Evolutionary conservation across 164 flowering plant species (phyloP), one percentile per base, ranked within the genome.

Genomic region (Chloranthus sessilifolius): DNA sequence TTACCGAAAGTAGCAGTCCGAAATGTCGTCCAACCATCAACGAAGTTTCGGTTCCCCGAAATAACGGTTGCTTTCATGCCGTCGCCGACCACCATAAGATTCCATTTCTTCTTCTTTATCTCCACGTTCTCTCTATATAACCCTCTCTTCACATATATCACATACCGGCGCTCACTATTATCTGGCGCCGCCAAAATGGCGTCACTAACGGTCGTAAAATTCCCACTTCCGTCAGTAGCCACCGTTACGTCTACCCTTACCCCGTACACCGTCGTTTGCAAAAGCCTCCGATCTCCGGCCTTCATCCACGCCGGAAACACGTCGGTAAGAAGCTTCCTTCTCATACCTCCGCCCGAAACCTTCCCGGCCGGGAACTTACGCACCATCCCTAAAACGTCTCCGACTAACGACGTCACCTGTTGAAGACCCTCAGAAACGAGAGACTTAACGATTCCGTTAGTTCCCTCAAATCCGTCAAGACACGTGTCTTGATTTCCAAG

Each of bases 401-500:
- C 48, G 50, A 87, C 74, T 33, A 69, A 43, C 0, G 87, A 66
- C 1, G 81, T 63, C 28, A 52, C 19, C 24, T 15, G 29, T 10
- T 50, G 43, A 2, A 91, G 69, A 52, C 80, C 69, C 3, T 71
- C 74, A 0, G 71, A 46, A 1, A 87, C 71, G 0, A 78, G 30
- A 1, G 34, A 14, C 56, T 76, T 68, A 21, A 80, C 76, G 14
- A 70, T 9, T 43, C 80, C 42, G 28, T 60, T 71, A 1, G 95
- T 87, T 1, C 95, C 96, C 0, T 80, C 82, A 34, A 91, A 83
- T 15, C 96, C 96, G 10, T 87, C 88, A 0, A 57, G 58, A 71
- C 98, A 91, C 19, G 98, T 87, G 34, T 77, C 92, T 59, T 81
- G 95, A 45, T 85, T 83, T 0, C 70, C 59, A 0, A 91, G 55